These are phyloP conservation scores for Coemansia reversa DNA, from an alignment of 192 early-diverging fungal genomes.

Conservation along the genomic window DNA sequence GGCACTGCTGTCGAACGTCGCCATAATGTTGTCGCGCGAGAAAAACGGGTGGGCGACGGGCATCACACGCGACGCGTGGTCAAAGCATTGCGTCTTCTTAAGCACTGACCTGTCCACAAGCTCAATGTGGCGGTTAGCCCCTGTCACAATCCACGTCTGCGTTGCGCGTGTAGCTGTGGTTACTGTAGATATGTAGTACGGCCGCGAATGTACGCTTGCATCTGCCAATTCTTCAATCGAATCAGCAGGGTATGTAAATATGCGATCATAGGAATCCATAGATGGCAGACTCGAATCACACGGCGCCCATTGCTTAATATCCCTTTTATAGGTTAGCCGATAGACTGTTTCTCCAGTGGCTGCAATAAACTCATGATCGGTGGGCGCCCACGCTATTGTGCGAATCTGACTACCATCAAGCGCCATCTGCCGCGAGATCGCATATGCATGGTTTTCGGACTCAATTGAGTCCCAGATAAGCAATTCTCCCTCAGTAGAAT, in stretches of 20 bases:
- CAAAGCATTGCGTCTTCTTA: conserved; percentile 19
- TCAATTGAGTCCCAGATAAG: conserved; percentile 45
- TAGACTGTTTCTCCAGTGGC: conserved; percentile 41
- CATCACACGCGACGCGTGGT: conserved; percentile 52
- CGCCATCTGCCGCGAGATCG: conserved; percentile 41
- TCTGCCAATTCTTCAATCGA: background rate
- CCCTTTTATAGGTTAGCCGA: conserved; percentile 25
- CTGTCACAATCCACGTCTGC: conserved; percentile 42
- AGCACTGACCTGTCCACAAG: conserved; percentile 24
- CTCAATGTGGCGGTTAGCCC: conserved; percentile 7
- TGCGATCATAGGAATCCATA: conserved; percentile 38
- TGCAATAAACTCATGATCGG: conserved; percentile 48
- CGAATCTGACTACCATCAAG: conserved; percentile 43
- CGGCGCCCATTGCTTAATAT: conserved; percentile 33
- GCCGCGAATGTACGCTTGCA: background rate
- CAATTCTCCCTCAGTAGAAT: conserved; percentile 47
- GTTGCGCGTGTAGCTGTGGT: conserved; percentile 16
- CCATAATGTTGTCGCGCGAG: conserved; percentile 52
- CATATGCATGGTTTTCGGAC: background rate
- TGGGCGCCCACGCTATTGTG: conserved; percentile 54
- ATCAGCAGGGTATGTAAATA: conserved; percentile 43
- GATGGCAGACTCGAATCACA: conserved; percentile 23
- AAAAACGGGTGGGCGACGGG: conserved; percentile 49
- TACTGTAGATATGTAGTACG: conserved; percentile 48
- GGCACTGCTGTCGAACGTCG: conserved; percentile 43